Conservation (phyloP, 164 flowering plant species). For the Paratinospora sagittata region DNA sequence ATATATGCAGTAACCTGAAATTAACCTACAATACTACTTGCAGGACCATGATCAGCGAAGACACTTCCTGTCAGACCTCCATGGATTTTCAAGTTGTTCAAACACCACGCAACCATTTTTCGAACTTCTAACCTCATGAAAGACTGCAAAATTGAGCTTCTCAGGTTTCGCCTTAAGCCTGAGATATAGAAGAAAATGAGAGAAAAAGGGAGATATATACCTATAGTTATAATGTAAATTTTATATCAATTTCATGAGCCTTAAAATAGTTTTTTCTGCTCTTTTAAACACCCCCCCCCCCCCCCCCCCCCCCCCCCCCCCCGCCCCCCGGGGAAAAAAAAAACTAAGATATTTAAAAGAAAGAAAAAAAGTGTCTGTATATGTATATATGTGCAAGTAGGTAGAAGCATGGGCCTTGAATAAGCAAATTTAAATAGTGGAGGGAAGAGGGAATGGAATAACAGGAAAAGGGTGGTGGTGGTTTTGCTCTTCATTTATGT, state of each 20-base stretch:
- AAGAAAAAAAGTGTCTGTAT: background rate
- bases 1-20: background rate
- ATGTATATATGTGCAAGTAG: background rate
- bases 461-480: background rate
- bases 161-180: background rate
- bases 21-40: background rate
- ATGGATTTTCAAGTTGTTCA: slow-evolving; percentile 76
- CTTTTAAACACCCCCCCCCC: background rate
- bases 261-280: background rate
- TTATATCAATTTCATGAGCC: slow-evolving; percentile 9
- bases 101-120: slow-evolving; percentile 53
- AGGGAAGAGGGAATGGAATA: background rate
- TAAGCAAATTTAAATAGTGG: background rate
- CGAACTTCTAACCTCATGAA: slow-evolving; percentile 37
- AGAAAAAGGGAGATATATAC: slow-evolving; percentile 6
- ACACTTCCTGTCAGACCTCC: slow-evolving; percentile 64
- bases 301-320: background rate
- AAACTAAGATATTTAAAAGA: background rate
- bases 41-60: slow-evolving; percentile 62
- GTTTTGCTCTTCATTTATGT: slow-evolving; percentile 7
- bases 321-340: background rate
- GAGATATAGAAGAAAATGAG: background rate
- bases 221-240: background rate
- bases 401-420: too few species aligned
- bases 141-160: background rate